Evolutionary conservation across 345 rosid genomes (phyloP), one percentile per base, ranked within the genome.

Genomic region (Boechera retrofracta): DNA sequence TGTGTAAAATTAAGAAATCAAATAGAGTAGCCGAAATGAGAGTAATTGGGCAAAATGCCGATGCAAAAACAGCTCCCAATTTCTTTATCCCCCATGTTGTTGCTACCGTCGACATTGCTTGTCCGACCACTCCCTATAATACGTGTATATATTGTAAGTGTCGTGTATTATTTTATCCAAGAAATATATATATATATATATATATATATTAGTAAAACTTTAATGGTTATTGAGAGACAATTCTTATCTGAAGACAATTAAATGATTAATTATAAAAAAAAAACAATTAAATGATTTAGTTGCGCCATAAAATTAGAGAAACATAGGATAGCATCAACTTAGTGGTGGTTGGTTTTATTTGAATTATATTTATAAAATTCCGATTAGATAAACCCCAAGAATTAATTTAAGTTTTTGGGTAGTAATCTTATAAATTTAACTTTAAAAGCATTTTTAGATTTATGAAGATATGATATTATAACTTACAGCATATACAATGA

Each of bases 81-180:
- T 86, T 85, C 77, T 91, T 82, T 11, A 91, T 91, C 41, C 86
- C 86, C 96, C 97, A 91, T 9, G 96, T 72, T 86, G 85, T 83
- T 16, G 87, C 94, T 41, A 91, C 97, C 44, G 79, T 84, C 71
- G 96, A 86, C 84, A 93, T 72, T 5, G 89, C 97, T 49, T 92
- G 88, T 69, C 91, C 97, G 41, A 89, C 87, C 68, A 86, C 80
- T 33, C 98, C 97, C 94, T 93, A n/a, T 26, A 32, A 49, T 36
- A 48, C 4, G 33, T 63, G 21, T 71, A 5, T 54, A 32, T 56
- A 18, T 28, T 41, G 39, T 38, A 7, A 64, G 61, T 71, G 24
- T 35, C 13, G 41, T 64, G 32, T 44, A 15, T 41, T 28, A 5
- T 38, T 12, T 54, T 54, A 62, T 39, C 10, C 11, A 49, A 49